phyloP scores from a whole-genome alignment of 257 asterid species.

The Osmanthus fragrans region DNA sequence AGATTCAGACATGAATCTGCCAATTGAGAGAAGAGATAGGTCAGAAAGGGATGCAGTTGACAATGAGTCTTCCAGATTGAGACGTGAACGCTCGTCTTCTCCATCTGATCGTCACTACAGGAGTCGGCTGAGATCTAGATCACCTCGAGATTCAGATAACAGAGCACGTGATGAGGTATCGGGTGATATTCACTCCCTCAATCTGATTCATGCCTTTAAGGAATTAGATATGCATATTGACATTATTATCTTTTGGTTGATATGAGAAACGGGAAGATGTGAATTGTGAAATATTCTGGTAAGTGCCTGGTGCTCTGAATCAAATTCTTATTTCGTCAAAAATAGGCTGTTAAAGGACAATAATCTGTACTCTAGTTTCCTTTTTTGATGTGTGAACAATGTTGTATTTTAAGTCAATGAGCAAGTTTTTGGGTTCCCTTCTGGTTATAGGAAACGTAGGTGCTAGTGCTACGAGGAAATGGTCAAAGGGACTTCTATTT shows the following conservation, averaged over 20 bases:
- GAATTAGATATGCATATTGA: constrained; percentile 13
- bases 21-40: constrained; percentile 52
- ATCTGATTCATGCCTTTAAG: constrained; percentile 16
- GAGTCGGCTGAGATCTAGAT: constrained; percentile 67
- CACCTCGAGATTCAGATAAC: constrained; percentile 56
- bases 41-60: constrained; percentile 55
- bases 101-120: constrained; percentile 59
- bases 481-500: constrained; percentile 4
- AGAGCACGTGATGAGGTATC: constrained; percentile 84
- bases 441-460: background rate
- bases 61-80: constrained; percentile 51
- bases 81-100: constrained; percentile 49
- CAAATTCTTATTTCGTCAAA: background rate
- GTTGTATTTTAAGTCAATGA: background rate
- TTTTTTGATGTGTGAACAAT: background rate
- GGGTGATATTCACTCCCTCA: constrained; percentile 66
- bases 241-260: background rate
- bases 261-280: constrained; percentile 5
- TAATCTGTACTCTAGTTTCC: background rate
- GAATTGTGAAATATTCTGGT: background rate
- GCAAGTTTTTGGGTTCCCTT: background rate
- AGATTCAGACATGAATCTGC: constrained; percentile 45
- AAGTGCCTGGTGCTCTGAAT: background rate
- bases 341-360: background rate
- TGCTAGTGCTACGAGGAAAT: constrained; percentile 10